Base-by-base conservation (phyloP, 768 basidiomycete genomes). In the Coprinopsis strossmayeri region DNA sequence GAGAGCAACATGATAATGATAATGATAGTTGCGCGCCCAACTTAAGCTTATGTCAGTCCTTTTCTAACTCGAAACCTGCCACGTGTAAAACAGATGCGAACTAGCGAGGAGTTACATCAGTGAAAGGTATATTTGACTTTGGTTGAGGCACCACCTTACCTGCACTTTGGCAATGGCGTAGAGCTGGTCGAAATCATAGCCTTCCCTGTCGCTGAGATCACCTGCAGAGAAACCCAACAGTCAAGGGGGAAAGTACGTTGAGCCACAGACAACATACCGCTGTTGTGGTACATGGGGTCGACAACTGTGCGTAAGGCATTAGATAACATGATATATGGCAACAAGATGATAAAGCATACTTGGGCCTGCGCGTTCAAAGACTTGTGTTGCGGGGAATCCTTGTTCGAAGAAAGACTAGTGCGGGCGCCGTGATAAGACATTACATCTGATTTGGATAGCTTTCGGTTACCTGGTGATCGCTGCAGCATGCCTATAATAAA, bases 221-320 rank as follows among this genome's bases (percentile, higher is more conserved):
- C 86, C 87, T 76, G 60, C 24, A 25, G 48, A 50, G 28, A n/a
- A n/a, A n/a, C n/a, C n/a, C n/a, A 0, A 26, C 11, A 20, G 9
- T 51, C 28, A 52, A 49, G 39, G 49, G n/a, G 30, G 26, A 34
- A 25, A 10, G 17, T 17, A 1, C 48, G 45, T 21, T 17, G 20
- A 47, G 43, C 15, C 50, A 41, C 9, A 44, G 50, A 42, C 15
- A 3, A 58, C 72, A 24, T 52, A 81, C 85, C 82, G 58, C 82
- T 84, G 61, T 88, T 90, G 63, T 91, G 88, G 60, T 91, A 92
- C 84, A 87, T 88, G 9, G 90, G 90, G 62, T 92, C 91, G 15
- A 74, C 81, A 59, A 96, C 91, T 82, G 50, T 30, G n/a, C n/a
- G n/a, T n/a, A n/a, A n/a, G n/a, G n/a, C n/a, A n/a, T n/a, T n/a